phyloP scores from a whole-genome alignment of 2,329 filamentous ascomycete species.

The Pseudocercospora pini-densiflorae region DNA sequence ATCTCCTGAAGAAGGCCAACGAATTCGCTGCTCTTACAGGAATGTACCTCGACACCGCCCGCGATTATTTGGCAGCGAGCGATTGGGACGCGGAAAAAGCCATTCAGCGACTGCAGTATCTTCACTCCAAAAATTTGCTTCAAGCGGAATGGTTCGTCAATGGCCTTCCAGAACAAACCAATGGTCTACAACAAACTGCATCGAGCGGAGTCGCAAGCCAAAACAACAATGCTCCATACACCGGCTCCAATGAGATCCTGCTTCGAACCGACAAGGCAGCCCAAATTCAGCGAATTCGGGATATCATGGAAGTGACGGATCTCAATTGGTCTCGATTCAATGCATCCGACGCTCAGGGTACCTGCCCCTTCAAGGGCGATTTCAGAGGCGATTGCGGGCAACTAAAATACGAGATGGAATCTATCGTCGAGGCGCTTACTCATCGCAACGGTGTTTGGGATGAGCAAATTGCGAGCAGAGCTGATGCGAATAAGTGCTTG shows the following conservation, averaged over 20 bases:
- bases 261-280: background rate
- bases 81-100: background rate
- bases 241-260: background rate
- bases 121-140: background rate
- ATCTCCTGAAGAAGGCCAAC: too few species aligned
- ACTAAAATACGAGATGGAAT: background rate
- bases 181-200: too few species aligned
- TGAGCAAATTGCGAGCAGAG: background rate
- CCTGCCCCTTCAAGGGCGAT: background rate
- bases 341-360: background rate
- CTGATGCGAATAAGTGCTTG: background rate
- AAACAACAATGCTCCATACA: background rate
- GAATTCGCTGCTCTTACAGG: too few species aligned
- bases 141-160: background rate
- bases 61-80: too few species aligned
- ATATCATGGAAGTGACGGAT: background rate
- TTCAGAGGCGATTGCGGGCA: background rate
- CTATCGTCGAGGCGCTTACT: background rate
- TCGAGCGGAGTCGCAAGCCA: too few species aligned
- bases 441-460: background rate
- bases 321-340: background rate
- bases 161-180: too few species aligned
- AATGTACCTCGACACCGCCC: too few species aligned
- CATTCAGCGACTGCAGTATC: background rate
- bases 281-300: background rate